phyloP scores from a whole-genome alignment of 805 yeast genomes.

The Candida verbasci region DNA sequence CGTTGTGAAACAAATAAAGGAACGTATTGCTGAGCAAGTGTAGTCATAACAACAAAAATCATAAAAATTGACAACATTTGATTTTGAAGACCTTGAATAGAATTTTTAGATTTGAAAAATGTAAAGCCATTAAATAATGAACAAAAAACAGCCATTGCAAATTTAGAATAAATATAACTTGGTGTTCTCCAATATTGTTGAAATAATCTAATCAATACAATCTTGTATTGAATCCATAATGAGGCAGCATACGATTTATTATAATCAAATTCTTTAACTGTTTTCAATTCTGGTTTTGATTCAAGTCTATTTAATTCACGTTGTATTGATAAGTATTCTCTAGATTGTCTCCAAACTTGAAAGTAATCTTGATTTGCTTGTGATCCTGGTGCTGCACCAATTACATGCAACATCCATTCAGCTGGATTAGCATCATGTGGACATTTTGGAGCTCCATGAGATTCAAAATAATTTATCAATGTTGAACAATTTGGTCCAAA shows the following conservation, averaged over 20 bases:
- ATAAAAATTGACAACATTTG: constrained; percentile 75
- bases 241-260: constrained; percentile 26
- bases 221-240: constrained; percentile 27
- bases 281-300: constrained; percentile 21
- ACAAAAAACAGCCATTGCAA: constrained; percentile 8
- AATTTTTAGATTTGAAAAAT: constrained; percentile 42
- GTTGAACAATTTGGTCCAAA: constrained; percentile 57
- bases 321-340: constrained; percentile 54
- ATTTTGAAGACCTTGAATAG: constrained; percentile 41
- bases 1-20: constrained; percentile 55
- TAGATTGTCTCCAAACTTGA: constrained; percentile 69
- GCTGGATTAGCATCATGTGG: constrained; percentile 34
- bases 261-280: constrained; percentile 29
- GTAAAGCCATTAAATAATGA: constrained; percentile 7
- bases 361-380: constrained; percentile 63
- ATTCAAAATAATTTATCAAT: constrained; percentile 60
- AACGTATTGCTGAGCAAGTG: constrained; percentile 57
- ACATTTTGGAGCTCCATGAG: constrained; percentile 51
- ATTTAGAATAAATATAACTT: constrained; percentile 57
- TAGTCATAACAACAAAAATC: constrained; percentile 54
- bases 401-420: constrained; percentile 90
- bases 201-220: constrained; percentile 14
- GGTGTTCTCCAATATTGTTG: constrained; percentile 52
- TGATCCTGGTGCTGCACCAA: constrained; percentile 75
- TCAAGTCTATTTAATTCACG: constrained; percentile 40